Base-by-base conservation (phyloP, 2,329 filamentous ascomycete species). In the Ophiocordyceps camponoti-saundersi region DNA sequence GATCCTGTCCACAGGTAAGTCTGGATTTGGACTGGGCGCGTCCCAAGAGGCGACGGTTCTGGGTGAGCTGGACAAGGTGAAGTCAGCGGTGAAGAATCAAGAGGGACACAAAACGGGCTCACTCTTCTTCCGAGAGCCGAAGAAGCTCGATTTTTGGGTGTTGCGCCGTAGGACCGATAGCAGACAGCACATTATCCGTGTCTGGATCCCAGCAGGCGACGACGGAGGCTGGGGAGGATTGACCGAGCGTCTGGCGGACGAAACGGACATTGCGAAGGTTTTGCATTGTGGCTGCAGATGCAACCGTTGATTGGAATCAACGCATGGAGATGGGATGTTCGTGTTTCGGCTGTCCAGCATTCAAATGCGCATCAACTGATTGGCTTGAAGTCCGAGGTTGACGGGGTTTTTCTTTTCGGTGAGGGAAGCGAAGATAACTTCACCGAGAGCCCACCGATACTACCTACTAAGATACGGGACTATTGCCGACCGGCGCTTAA, bases 191-290 rank as follows among this genome's bases (percentile, higher is more conserved):
- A 50, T 85, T 78, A 62, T 92, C 83, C 52, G 76, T 79, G 50
- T 79, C 73, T 44, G 82, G 74, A 66, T 96, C 88, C 90, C 90
- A 96, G 57, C 87, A 83, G 48, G 81, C 78, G 29, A 87, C 82
- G 46, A 85, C 82, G 57, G 92, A 70, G 45, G 16, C 40, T 8
- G 26, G 21, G 11, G 39, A 32, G 50, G 41, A n/a, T 7, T 76
- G 71, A 51, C 72, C 63, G 46, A 73, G 70, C 52, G 79, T 73
- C 67, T 80, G 80, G 60, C 77, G 70, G 55, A 75, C 73, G 61
- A 85, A 80, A 59, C 75, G 78, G 57, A 88, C 79, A 61, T 81
- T 88, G 65, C 79, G 82, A 56, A 96, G 73, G 64, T 95, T 96
- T 61, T 86, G 82, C 90, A 96, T 96, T 48, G 53, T 51, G 51